Evolutionary conservation across 2,329 filamentous ascomycete genomes (phyloP), one percentile per base, ranked within the genome.

Genomic region (Corinectria fuckeliana): DNA sequence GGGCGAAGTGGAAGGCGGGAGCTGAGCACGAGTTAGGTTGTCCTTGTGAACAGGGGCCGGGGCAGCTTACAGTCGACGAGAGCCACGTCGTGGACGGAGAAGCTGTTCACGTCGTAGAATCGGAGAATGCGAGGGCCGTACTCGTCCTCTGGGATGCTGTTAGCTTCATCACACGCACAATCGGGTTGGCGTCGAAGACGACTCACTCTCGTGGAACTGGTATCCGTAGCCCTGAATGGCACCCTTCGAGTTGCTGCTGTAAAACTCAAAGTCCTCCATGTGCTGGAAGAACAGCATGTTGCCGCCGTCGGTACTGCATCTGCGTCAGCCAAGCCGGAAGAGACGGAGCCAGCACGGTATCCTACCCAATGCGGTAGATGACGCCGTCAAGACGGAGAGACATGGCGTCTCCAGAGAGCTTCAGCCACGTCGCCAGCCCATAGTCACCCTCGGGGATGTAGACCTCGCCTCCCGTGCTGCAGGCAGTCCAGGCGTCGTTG

Each of bases 241-340:
- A 16, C 64, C 64, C 41, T 63, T 66, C 7, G 64, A 67, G 13
- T 26, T 67, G 21, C 64, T 66, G 21, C 64, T 67, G 5, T 67
- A 67, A 1, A 67, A 49, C 49, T 67, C 64, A 53, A 67, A 67
- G 54, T 67, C 63, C 13, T 45, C 26, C 13, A 66, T 52, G 26
- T 66, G 64, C 25, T 66, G 52, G 30, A 67, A 64, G n/a, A 67
- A 57, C 8, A 67, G 39, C 64, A 67, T 64, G 2, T 67, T 66
- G 10, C 63, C 63, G 4, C 4, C 54, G 14, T 44, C 59, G 4
- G 61, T 61, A 1, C 63, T 65, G 14, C 1, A 20, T 16, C 3
- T 2, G 4, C 18, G 23, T 65, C 16, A 65, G 58, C 13, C 3
- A 5, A 21, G 1, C 7, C 11, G 2, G 2, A n/a, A 11, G 2